phyloP scores from a whole-genome alignment of 176 grass and related monocot species.

The Carex kokanica region DNA sequence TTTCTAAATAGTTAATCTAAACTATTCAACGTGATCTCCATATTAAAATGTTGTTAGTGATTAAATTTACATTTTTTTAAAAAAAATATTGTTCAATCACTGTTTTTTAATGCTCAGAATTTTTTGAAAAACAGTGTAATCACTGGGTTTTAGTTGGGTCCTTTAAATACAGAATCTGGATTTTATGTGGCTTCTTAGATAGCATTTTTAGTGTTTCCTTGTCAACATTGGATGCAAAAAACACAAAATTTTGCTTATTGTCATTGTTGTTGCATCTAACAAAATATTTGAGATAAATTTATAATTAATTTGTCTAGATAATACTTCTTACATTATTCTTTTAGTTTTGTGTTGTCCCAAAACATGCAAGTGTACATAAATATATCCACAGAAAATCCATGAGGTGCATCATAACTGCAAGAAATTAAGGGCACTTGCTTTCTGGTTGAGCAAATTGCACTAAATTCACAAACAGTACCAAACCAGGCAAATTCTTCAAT shows the following conservation, averaged over 20 bases:
- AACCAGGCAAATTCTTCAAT: not conserved
- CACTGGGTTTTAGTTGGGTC: not conserved
- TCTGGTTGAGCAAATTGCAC: constrained; percentile 19
- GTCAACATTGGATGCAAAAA: not conserved
- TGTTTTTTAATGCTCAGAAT: too few relatives aligned
- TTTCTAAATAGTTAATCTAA: too few relatives aligned
- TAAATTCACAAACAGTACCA: constrained; percentile 6
- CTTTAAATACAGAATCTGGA: not conserved
- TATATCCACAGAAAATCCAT: constrained; percentile 13
- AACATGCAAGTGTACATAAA: not conserved
- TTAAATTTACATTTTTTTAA: too few relatives aligned
- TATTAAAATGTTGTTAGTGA: too few relatives aligned
- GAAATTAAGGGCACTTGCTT: not conserved
- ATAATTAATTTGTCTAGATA: not conserved
- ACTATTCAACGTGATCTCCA: too few relatives aligned
- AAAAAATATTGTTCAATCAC: too few relatives aligned
- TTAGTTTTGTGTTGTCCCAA: not conserved
- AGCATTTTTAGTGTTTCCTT: not conserved
- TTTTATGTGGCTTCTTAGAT: not conserved
- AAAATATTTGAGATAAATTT: too few relatives aligned
- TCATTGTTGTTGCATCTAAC: not conserved
- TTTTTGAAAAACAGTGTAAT: too few relatives aligned
- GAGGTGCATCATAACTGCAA: constrained; percentile 1
- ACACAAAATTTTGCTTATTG: not conserved
- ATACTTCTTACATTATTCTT: not conserved